Evolutionary conservation across 140 eudicot species (phyloP).

Genomic region (Oenanthe javanica): DNA sequence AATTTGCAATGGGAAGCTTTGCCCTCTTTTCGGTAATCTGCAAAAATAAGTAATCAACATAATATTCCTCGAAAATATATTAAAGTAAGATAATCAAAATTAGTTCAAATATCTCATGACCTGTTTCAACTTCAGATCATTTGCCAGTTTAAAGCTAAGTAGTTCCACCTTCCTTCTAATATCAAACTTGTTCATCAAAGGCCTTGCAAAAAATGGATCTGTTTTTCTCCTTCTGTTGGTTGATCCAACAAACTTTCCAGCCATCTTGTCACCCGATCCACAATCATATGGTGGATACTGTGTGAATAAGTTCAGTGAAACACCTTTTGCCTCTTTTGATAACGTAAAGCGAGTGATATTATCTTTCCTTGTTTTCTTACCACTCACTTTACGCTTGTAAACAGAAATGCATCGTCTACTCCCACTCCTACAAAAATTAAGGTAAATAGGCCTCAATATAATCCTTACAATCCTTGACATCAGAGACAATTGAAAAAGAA

Average conservation of each 20-base stretch:
- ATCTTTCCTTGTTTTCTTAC: slow-evolving; percentile 14
- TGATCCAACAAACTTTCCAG: slow-evolving; percentile 20
- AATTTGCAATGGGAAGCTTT: slow-evolving; percentile 88
- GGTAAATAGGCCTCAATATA: background rate
- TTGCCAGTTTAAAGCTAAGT: slow-evolving; percentile 28
- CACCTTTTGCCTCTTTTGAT: slow-evolving; percentile 58
- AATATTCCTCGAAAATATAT: background rate
- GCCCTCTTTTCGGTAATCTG: slow-evolving; percentile 63
- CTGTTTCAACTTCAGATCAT: slow-evolving; percentile 44
- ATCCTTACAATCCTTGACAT: background rate
- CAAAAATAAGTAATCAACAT: slow-evolving; percentile 2
- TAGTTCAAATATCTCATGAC: slow-evolving; percentile 21
- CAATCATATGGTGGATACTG: slow-evolving; percentile 67
- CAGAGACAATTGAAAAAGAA: background rate
- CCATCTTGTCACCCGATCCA: slow-evolving; percentile 30
- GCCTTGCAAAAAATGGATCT: slow-evolving; percentile 50
- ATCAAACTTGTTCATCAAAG: slow-evolving; percentile 42
- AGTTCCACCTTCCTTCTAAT: slow-evolving; percentile 47
- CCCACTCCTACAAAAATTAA: slow-evolving; percentile 32
- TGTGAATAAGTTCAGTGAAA: slow-evolving; percentile 52
- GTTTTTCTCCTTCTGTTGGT: slow-evolving; percentile 9
- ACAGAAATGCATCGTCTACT: slow-evolving; percentile 44
- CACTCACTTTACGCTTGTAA: slow-evolving; percentile 20
- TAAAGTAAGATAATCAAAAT: background rate
- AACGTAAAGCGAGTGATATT: slow-evolving; percentile 43